Conservation (phyloP, 2,329 filamentous ascomycete genomes). For the Cytospora chrysosperma region DNA sequence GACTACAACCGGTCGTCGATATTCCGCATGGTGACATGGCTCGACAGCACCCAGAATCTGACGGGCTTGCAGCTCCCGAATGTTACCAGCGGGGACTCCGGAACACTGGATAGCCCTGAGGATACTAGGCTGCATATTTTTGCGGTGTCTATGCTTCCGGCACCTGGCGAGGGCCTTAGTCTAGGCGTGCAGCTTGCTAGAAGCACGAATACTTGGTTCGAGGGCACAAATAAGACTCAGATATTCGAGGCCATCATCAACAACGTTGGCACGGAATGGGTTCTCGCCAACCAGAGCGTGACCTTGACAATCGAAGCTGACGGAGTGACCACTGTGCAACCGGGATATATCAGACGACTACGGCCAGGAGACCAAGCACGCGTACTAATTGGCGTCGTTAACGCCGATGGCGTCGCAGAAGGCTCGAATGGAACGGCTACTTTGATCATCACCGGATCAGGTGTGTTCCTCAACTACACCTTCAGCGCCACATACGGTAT, state of each 20-base stretch:
- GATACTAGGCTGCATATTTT: slow-evolving; percentile 22
- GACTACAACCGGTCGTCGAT: slow-evolving; percentile 27
- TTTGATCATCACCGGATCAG: slow-evolving; percentile 14
- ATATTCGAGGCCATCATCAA: slow-evolving; percentile 22
- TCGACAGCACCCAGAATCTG: slow-evolving; percentile 25
- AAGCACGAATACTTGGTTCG: slow-evolving; percentile 21
- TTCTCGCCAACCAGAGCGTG: slow-evolving; percentile 21
- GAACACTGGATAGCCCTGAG: slow-evolving; percentile 9
- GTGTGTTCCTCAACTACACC: slow-evolving; percentile 5
- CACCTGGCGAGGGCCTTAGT: not conserved
- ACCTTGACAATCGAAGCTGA: slow-evolving; percentile 18
- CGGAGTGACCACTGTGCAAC: slow-evolving; percentile 18
- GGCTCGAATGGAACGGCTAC: slow-evolving; percentile 17
- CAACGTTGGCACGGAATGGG: slow-evolving; percentile 19
- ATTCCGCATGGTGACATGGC: slow-evolving; percentile 24
- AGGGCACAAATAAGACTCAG: slow-evolving; percentile 23
- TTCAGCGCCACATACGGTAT: slow-evolving; percentile 24
- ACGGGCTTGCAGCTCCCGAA: slow-evolving; percentile 23
- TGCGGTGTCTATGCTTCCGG: slow-evolving; percentile 14
- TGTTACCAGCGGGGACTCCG: slow-evolving; percentile 2
- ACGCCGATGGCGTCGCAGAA: slow-evolving; percentile 9
- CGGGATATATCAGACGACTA: slow-evolving; percentile 20
- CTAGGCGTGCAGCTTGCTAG: slow-evolving; percentile 19
- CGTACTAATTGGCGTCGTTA: slow-evolving; percentile 20
- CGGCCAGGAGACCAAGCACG: slow-evolving; percentile 22